phyloP scores from a whole-genome alignment of 2,329 filamentous ascomycete species.

The Colletotrichum sp. region DNA sequence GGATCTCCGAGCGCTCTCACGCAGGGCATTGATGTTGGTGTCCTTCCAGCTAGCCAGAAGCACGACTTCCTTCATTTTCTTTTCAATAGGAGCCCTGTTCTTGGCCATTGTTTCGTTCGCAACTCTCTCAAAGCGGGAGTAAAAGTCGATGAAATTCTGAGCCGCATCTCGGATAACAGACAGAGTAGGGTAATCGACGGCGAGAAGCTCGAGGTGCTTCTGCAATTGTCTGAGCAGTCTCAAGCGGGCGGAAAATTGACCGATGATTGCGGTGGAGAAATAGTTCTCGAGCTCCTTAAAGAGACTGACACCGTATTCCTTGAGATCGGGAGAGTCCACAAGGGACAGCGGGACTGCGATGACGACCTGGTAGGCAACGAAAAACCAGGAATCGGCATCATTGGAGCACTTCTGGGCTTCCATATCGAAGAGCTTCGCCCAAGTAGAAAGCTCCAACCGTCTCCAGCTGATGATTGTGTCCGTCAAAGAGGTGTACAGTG shows the following conservation, averaged over 20 bases:
- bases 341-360: slow-evolving; percentile 77
- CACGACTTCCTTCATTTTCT: slow-evolving; percentile 90
- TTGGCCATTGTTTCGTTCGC: slow-evolving; percentile 69
- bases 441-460: slow-evolving; percentile 88
- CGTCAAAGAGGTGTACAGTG: slow-evolving; percentile 79
- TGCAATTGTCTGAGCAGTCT: slow-evolving; percentile 70
- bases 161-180: slow-evolving; percentile 67
- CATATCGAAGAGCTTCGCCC: slow-evolving; percentile 86
- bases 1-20: slow-evolving; percentile 87
- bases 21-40: slow-evolving; percentile 88
- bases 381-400: slow-evolving; percentile 92
- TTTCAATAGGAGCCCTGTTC: slow-evolving; percentile 80
- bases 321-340: slow-evolving; percentile 63
- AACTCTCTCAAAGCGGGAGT: slow-evolving; percentile 70
- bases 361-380: slow-evolving; percentile 90
- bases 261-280: slow-evolving; percentile 78
- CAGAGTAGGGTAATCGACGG: slow-evolving; percentile 63
- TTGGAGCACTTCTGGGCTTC: slow-evolving; percentile 78
- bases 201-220: slow-evolving; percentile 68
- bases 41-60: slow-evolving; percentile 97
- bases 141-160: slow-evolving; percentile 79
- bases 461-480: slow-evolving; percentile 87
- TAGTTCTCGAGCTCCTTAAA: slow-evolving; percentile 81
- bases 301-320: slow-evolving; percentile 69
- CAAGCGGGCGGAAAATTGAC: slow-evolving; percentile 79